A percentile compares a stretch with the other conserved stretches of the same genome.
Evolutionary conservation across 2,329 filamentous ascomycete genomes (phyloP).

Genomic region (Trichoderma polysporum): DNA sequence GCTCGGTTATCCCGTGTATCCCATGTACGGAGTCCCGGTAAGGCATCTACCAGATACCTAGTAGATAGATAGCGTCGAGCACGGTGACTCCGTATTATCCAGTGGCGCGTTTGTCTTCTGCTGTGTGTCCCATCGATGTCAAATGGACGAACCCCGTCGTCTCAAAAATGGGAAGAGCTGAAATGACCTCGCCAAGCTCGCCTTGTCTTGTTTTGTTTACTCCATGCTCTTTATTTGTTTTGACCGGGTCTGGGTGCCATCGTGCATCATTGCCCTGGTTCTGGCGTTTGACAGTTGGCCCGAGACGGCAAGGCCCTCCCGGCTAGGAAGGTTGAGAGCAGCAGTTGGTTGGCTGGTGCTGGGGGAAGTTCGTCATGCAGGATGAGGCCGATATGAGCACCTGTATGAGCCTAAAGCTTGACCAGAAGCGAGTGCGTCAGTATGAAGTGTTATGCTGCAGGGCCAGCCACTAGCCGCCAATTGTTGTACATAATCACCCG

Average conservation of each 20-base stretch:
- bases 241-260: neutral
- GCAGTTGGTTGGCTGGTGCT: conserved; percentile 3
- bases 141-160: neutral
- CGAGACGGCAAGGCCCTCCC: conserved; percentile 3
- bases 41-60: neutral
- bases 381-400: neutral
- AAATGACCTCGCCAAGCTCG: neutral
- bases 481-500: neutral
- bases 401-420: neutral
- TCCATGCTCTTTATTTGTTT: neutral
- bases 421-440: conserved; percentile 2
- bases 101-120: neutral
- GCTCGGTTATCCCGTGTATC: neutral
- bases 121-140: neutral
- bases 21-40: neutral
- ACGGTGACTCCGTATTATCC: neutral
- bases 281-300: neutral
- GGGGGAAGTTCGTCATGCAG: neutral
- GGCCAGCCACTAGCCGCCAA: neutral
- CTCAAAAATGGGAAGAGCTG: neutral
- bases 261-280: neutral
- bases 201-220: neutral
- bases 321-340: neutral
- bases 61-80: neutral
- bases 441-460: neutral